Percentiles rank a stretch among this genome's conserved stretches.
phyloP scores from a whole-genome alignment of 1,139 yeast species.

The Candida tunisiensis region DNA sequence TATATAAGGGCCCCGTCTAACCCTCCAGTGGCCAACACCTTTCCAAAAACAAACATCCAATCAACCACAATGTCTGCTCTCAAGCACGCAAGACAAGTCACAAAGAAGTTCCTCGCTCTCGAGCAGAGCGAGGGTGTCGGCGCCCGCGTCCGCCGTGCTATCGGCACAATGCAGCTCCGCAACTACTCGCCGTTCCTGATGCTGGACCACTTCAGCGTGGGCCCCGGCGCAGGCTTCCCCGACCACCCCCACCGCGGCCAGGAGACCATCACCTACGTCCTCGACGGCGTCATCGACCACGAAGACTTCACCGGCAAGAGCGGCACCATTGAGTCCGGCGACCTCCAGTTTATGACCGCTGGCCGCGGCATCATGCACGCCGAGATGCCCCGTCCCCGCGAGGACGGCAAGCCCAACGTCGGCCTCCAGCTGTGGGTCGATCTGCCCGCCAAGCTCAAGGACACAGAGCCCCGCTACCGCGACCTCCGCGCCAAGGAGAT shows the following conservation, averaged over 20 bases:
- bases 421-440: constrained; percentile 94
- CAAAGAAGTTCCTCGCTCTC: constrained; percentile 42
- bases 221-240: constrained; percentile 63
- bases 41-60: not conserved
- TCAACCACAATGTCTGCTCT: not conserved
- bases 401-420: constrained; percentile 25
- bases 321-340: constrained; percentile 72
- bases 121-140: constrained; percentile 85
- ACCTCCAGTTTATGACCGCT: constrained; percentile 90
- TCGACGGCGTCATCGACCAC: constrained; percentile 69
- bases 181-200: constrained; percentile 72
- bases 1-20: not conserved
- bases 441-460: constrained; percentile 53
- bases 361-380: constrained; percentile 81
- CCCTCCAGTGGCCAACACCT: not conserved
- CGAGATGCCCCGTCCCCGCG: constrained; percentile 54
- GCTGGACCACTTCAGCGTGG: constrained; percentile 61
- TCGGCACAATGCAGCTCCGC: constrained; percentile 51
- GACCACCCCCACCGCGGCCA: constrained; percentile 91
- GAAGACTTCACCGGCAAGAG: constrained; percentile 81
- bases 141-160: constrained; percentile 67
- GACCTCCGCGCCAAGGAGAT: constrained; percentile 59
- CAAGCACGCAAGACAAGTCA: constrained; percentile 2
- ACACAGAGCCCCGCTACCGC: constrained; percentile 62
- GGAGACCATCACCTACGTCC: constrained; percentile 67